Conservation (phyloP, 306 rosid species). For the Vigna nakashimae region DNA sequence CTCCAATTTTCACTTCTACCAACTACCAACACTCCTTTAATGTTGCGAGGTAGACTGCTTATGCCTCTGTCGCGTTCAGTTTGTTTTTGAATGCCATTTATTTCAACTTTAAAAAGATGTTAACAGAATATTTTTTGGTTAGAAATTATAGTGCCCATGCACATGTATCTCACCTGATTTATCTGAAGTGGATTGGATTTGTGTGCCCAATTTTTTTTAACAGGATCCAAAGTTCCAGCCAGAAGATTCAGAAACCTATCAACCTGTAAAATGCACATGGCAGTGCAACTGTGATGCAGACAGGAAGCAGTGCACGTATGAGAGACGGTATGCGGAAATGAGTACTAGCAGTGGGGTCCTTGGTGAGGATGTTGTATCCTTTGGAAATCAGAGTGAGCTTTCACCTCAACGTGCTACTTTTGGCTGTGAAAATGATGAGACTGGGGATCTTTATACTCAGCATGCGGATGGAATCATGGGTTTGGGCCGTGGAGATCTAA, state of each 20-base stretch:
- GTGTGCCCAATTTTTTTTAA: slow-evolving; percentile 34
- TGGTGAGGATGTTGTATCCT: slow-evolving; percentile 83
- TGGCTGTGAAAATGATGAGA: slow-evolving; percentile 91
- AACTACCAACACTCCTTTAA: neutral
- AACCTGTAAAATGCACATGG: slow-evolving; percentile 74
- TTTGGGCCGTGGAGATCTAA: slow-evolving; percentile 87
- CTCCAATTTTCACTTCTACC: neutral
- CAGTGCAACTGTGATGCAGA: slow-evolving; percentile 77
- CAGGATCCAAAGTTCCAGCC: slow-evolving; percentile 94
- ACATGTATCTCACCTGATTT: slow-evolving; percentile 17
- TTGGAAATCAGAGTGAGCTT: slow-evolving; percentile 81
- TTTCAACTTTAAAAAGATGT: slow-evolving; percentile 32
- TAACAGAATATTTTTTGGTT: neutral
- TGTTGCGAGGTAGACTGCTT: neutral
- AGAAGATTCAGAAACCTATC: slow-evolving; percentile 73
- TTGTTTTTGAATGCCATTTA: slow-evolving; percentile 1
- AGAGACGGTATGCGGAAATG: slow-evolving; percentile 96
- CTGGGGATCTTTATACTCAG: slow-evolving; percentile 91
- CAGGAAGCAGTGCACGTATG: slow-evolving; percentile 70
- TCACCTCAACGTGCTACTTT: slow-evolving; percentile 80
- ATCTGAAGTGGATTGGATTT: slow-evolving; percentile 40
- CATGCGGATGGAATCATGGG: slow-evolving; percentile 99
- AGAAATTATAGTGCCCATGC: slow-evolving; percentile 18
- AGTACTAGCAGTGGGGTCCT: slow-evolving; percentile 91
- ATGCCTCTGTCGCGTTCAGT: neutral